Base-by-base conservation (phyloP, 1,139 yeast species). In the Pichia sp. region DNA sequence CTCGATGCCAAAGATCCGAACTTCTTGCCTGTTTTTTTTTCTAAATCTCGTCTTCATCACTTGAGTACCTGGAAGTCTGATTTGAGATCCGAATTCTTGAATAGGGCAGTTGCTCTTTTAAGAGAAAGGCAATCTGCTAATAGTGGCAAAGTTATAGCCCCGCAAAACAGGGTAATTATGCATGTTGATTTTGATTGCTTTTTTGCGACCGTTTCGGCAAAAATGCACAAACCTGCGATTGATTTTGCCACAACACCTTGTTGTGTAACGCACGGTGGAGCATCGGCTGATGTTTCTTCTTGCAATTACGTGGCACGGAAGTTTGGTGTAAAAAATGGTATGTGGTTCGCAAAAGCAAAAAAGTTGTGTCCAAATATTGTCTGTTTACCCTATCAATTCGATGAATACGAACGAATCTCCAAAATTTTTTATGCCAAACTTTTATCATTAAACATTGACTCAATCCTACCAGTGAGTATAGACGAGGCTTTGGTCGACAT, bases 101-200 rank as follows among this genome's bases (percentile, higher is more conserved):
- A 72, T 23, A 67, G 65, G 49, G 76, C 82, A 3, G 60, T 74
- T 0, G 58, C 62, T 3, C 61, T 61, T 7, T 50, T 61, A 1
- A 47, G 44, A 42, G 49, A 57, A 18, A 49, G 60, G 16, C 21
- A 30, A 19, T 26, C 23, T 8, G 23, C 12, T 22, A 10, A 5
- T 10, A 9, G 5, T 4, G 12, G 34, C 12, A 41, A 9, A 3
- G 12, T 9, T 22, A 30, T 25, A 2, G n/a, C 16, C 9, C 13
- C 10, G 8, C 13, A 21, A 3, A n/a, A 36, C 8, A 16, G 47
- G 42, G 67, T 76, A 0, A 78, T 90, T 19, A 67, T 90, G 55
- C 98, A 93, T 67, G 76, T 91, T 36, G 99, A 93, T 66, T 93
- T 89, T 67, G 99, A 93, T 66, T 89, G 96, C 59, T 93, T 93